Evolutionary conservation across 179 eudicot species (phyloP), one percentile per base, ranked within the genome.

Genomic region (Carnegiea gigantea): DNA sequence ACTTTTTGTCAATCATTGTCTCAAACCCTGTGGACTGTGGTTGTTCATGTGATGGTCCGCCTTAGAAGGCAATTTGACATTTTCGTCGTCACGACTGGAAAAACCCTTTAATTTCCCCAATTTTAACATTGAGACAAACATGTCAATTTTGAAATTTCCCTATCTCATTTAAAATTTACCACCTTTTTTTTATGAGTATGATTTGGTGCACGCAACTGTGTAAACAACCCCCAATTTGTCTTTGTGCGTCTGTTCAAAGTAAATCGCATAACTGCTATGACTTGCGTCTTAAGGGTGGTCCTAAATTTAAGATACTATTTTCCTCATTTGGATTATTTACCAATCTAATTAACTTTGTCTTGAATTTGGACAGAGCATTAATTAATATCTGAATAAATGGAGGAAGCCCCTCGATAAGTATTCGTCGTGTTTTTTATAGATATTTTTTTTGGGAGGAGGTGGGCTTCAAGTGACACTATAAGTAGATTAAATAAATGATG

Each of bases 21-120:
- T 21, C 72, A 38, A 78, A 64, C 54, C 13, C 53, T 79, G 82
- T 79, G 82, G 67, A n/a, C 53, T 79, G 82, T 79, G 82, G 67
- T 6, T 71, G 82, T 54, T 79, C 77, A 79, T 79, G 77, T 36
- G 82, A 51, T 71, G 77, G 43, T 78, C 18, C 48, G 60, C 70
- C 44, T 38, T 18, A 78, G 60, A 78, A 43, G 81, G 38, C 20
- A 53, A 49, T 68, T 70, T 49, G 30, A 70, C 64, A 48, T 67
- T 68, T 48, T 26, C 43, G 10, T 78, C 53, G 18, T 3, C 73
- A 14, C 17, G 10, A n/a, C 33, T 36, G 17, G 36, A 30, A 6
- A 70, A 36, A 9, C 17, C 21, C n/a, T 36, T 36, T 5, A 4
- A 13, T 30, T 70, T 30, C 73, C 46, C 26, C 46, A 0, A 70